Base-by-base conservation (phyloP, 2,329 filamentous ascomycete species). In the Fusarium begoniae region DNA sequence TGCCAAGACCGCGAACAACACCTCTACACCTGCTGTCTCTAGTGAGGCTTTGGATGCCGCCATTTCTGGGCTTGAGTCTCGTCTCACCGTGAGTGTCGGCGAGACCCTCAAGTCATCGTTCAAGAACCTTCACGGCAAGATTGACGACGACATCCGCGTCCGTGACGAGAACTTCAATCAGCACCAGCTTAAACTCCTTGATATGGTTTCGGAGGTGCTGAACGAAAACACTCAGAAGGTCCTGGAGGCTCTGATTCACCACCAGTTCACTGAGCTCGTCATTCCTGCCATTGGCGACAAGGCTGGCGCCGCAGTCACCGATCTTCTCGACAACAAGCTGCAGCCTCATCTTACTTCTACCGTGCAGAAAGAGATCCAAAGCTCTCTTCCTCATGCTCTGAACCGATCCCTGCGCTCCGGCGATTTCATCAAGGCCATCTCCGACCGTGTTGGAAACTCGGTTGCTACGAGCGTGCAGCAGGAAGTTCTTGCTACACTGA, bases 351-450 rank as follows among this genome's bases (percentile, higher is more conserved):
- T 97, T 44, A 87, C 90, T n/a, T 87, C 88, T 45, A 85, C 88
- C 5, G 82, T 97, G 48, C 90, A 93, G 64, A 90, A 91, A 74
- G 94, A 97, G 82, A 84, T 98, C 73, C 91, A 93, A 79, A 88
- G 87, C 64, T 83, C 88, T 41, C 85, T 98, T 41, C 94, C 94
- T 4, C 89, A 90, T 73, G 90, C 93, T 28, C 70, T 84, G 17
- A 81, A 73, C 72, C 80, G 81, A 53, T 80, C 81, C 5, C 82
- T 98, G 60, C 91, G 94, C 79, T 93, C 92, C 73, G 90, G 91
- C 17, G 92, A 95, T 55, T 86, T 96, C 44, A 85, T 94, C 72
- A 92, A 92, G 77, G 84, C 88, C 12, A 90, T 98, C 62, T 80
- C 83, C 13, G 94, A 97, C 60, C 89, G 91, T 57, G 88, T 97